Evolutionary conservation across 805 yeast species (phyloP), one percentile per base, ranked within the genome.

Genomic region (Yamadazyma paraphyllophila): DNA sequence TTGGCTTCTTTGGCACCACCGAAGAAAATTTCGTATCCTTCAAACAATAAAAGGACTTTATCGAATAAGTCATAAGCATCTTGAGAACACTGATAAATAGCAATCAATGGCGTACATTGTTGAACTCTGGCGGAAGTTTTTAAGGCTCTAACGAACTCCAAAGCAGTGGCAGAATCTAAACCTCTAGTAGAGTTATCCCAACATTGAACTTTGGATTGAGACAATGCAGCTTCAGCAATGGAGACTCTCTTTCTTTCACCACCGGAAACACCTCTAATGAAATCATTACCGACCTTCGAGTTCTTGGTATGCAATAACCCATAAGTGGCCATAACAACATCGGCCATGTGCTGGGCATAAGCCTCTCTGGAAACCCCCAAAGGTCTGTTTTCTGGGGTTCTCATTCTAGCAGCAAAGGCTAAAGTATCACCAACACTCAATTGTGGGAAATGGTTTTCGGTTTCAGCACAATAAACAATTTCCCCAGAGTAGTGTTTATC

Each of bases 221-320:
- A 73, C 39, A 85, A 76, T 38, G 84, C 67, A 1, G 86, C 86
- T 65, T 87, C 96, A 9, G 90, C 88, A 56, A 87, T 82, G 9
- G 92, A 83, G 2, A 87, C 92, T 69, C 95, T 79, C 65, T 86
- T 85, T 53, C 95, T 72, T 67, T 87, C 94, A 73, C 95, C 94
- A 58, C 95, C 92, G 42, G 92, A 82, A 34, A 84, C 87, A 68
- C 89, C 87, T 60, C 88, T 75, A 26, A 83, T 74, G 47, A 69
- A 79, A 52, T 81, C 85, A 56, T 80, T 75, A 62, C 87, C 87
- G 37, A 81, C 85, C 49, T 74, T 76, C 31, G 85, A 79, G 53
- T 80, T 63, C 45, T 72, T 63, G 7, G 83, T 80, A 57, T 80
- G 83, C 13, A 76, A 67, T 47, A 75, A 63, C 41, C 80, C 80